Conservation (phyloP, 805 yeast genomes). For the Lachancea mirantina region DNA sequence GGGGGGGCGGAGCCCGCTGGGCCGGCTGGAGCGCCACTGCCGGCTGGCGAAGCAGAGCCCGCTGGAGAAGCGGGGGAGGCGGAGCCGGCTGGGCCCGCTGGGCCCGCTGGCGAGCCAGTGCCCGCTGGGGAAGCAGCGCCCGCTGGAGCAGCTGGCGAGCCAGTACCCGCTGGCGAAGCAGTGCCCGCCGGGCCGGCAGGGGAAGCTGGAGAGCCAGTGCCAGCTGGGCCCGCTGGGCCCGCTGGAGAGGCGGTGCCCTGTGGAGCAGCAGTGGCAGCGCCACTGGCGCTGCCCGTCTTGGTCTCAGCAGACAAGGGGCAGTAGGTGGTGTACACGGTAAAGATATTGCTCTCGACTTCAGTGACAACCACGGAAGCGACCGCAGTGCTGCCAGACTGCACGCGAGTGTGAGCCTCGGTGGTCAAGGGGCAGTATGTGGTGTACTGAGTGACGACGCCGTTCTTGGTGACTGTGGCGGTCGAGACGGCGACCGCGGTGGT, state of each 20-base stretch:
- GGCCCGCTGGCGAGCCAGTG: background rate
- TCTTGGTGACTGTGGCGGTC: constrained; percentile 10
- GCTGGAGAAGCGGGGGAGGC: background rate
- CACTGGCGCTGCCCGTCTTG: background rate
- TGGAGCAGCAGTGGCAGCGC: background rate
- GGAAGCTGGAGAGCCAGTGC: background rate
- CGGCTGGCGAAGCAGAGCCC: no score
- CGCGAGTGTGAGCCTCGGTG: constrained; percentile 1
- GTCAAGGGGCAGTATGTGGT: constrained; percentile 17
- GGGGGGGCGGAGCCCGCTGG: background rate
- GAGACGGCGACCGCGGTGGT: constrained; percentile 5
- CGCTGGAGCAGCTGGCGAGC: no score
- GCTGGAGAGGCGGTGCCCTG: background rate
- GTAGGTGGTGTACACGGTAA: constrained; percentile 14
- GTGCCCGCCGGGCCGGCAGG: no score
- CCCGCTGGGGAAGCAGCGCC: background rate
- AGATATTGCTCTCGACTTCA: constrained; percentile 10
- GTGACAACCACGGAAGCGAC: constrained; percentile 11
- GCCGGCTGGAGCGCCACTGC: no score
- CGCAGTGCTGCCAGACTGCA: constrained; percentile 8
- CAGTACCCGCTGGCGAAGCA: no score
- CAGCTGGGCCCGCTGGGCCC: background rate
- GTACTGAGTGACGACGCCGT: constrained; percentile 24
- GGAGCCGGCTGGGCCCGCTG: background rate
- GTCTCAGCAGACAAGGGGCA: constrained; percentile 9